Evolutionary conservation across 352 stramenopile genomes (phyloP), one percentile per base, ranked within the genome.

Genomic region (Phytophthora foliorum): DNA sequence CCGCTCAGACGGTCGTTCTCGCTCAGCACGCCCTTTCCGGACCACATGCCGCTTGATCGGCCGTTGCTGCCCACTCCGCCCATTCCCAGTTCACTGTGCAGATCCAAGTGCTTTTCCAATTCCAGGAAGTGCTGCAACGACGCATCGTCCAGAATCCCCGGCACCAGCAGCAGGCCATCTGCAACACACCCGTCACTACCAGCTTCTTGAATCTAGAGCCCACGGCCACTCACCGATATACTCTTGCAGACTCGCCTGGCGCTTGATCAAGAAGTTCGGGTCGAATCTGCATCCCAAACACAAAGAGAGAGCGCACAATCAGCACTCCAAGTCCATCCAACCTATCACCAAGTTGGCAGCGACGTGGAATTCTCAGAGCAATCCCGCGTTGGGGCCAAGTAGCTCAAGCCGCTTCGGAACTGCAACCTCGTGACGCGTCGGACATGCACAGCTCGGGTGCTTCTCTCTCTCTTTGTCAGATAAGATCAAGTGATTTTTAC

Each of bases 401-500:
- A 62, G 34, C 49, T 66, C 32, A 39, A 17, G 46, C 42, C 25
- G 34, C 58, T 57, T 64, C 39, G 68, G 62, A 74, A 60, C 65
- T 69, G 16, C 57, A 63, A 73, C 61, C 61, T 50, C 21, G 22
- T 69, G 21, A 21, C 36, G 34, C 22, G 17, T 44, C 48, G n/a
- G 25, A 53, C 53, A 8, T 9, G 24, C 13, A 24, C 21, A 55
- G 46, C 59, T 74, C 69, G 56, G 41, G 46, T 63, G 22, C 16
- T 25, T 46, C 19, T 51, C 38, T 48, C 29, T 45, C 46, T n/a
- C n/a, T n/a, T 59, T 53, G 57, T 89, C 65, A 89, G 87, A 93
- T 95, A 93, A 95, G 87, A 93, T 95, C 87, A 95, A 95, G 84
- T 81, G 80, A 75, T 93, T 95, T n/a, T 95, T 82, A 78, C 84